Evolutionary conservation across 1,284 basidiomycete species (phyloP), one percentile per base, ranked within the genome.

Genomic region (Ganoderma leucocontextum): DNA sequence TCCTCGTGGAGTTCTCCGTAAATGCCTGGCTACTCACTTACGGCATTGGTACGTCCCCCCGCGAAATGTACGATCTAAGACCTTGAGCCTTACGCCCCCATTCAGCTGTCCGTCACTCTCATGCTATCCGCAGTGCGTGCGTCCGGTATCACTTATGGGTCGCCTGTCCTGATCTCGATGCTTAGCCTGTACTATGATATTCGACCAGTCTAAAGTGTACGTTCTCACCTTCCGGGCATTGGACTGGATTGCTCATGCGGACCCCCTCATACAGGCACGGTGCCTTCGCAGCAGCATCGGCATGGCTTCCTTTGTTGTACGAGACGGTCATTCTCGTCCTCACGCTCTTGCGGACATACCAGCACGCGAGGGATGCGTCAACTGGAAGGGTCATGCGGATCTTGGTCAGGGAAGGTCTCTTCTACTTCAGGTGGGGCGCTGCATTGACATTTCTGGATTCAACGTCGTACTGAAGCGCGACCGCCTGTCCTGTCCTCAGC

Each of bases 271-370:
- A 4, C 53, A 71, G 62, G 52, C 73, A 72, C 10, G 76, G 73
- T 2, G 41, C 60, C 4, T 66, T 80, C 8, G 82, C 86, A 2
- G 81, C 86, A 9, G 80, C 85, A 6, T 86, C 86, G 0, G 87
- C 87, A 1, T 89, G 86, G 86, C 77, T 87, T 5, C 88, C 87
- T 3, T 79, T 89, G 15, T 70, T 86, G 1, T 89, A 87, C 72
- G 87, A 88, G 70, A 87, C 85, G 0, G 78, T 85, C 60, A 81
- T 88, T n/a, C 78, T 88, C 44, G 76, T 68, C 19, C 79, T 89
- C 57, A 87, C 85, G 0, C 69, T 88, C 15, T 78, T 80, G 65
- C 82, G 82, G 17, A 86, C 86, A 2, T 72, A 83, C 1, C 80
- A 81, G 10, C 77, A 83, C 1, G 74, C 86, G 36, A 78, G 79